Percentiles rank a stretch among this genome's conserved stretches.
Evolutionary conservation across 2,329 filamentous ascomycete genomes (phyloP).

Genomic region (Ophiostoma sp.): DNA sequence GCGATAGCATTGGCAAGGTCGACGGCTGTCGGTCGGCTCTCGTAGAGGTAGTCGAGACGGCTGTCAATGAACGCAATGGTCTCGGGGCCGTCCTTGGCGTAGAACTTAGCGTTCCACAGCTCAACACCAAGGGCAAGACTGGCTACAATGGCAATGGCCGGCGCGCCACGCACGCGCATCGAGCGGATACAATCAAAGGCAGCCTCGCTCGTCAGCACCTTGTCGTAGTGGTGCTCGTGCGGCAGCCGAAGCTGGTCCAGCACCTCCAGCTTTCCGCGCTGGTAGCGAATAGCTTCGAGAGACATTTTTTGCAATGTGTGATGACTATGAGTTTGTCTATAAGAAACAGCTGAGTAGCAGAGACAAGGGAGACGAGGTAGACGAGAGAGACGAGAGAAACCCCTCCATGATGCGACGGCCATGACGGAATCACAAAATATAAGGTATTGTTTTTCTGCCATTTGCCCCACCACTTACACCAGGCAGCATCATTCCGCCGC

Average conservation of each 20-base stretch:
- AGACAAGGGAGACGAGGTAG: neutral
- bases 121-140: constrained; percentile 84
- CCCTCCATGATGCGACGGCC: constrained; percentile 3
- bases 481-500: neutral
- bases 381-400: neutral
- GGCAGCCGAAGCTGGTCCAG: constrained; percentile 79
- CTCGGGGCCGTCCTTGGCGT: constrained; percentile 42
- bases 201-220: constrained; percentile 63
- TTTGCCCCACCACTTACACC: constrained; percentile 17
- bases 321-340: neutral
- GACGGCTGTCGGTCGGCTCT: constrained; percentile 87
- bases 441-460: constrained; percentile 18
- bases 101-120: constrained; percentile 53
- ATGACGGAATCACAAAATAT: constrained; percentile 1
- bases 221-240: constrained; percentile 73
- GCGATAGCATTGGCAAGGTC: constrained; percentile 86
- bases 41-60: constrained; percentile 79
- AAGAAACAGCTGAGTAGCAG: neutral
- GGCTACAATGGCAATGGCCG: constrained; percentile 97
- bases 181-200: constrained; percentile 78
- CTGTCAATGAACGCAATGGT: constrained; percentile 67
- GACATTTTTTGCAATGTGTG: constrained; percentile 18
- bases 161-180: constrained; percentile 77
- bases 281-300: constrained; percentile 74
- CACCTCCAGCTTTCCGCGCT: constrained; percentile 65